Conservation (phyloP, 2,329 filamentous ascomycete species). For the Xylariomycetidae sp. region DNA sequence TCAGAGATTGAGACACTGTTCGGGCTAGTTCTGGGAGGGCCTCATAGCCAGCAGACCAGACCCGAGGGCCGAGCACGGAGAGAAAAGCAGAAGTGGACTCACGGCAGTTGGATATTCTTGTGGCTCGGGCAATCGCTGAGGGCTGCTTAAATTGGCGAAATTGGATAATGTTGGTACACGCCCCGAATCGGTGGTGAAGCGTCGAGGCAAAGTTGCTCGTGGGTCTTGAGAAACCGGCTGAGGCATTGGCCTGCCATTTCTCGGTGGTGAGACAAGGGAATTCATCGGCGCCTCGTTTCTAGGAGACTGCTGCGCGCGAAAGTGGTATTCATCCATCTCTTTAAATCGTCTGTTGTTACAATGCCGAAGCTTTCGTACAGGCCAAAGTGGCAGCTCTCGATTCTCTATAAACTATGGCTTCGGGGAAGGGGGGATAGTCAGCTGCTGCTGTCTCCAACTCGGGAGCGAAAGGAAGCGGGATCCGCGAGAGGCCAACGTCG, state of each 20-base stretch:
- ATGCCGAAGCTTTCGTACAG: slow-evolving; percentile 37
- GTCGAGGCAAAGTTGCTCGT: slow-evolving; percentile 75
- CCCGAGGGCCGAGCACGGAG: no score
- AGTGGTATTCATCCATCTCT: slow-evolving; percentile 75
- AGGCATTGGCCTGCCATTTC: slow-evolving; percentile 61
- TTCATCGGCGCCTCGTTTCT: slow-evolving; percentile 72
- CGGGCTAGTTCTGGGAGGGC: slow-evolving; percentile 15
- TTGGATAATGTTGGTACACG: slow-evolving; percentile 71
- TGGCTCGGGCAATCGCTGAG: slow-evolving; percentile 43
- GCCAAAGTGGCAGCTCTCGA: slow-evolving; percentile 28
- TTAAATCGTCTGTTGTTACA: slow-evolving; percentile 43
- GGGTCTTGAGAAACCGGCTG: slow-evolving; percentile 61
- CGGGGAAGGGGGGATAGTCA: no score
- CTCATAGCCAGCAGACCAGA: no score
- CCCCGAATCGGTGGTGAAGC: slow-evolving; percentile 90
- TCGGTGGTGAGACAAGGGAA: slow-evolving; percentile 68
- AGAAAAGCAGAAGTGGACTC: slow-evolving; percentile 15
- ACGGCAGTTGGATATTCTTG: slow-evolving; percentile 44
- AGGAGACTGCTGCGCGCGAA: slow-evolving; percentile 71
- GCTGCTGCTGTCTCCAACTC: no score
- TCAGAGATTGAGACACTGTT: slow-evolving; percentile 24
- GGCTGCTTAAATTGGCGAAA: slow-evolving; percentile 52
- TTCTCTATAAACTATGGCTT: slow-evolving; percentile 34
- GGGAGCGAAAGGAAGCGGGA: no score
- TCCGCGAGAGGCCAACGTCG: no score